phyloP scores from a whole-genome alignment of 2,329 filamentous ascomycete genomes.

The Diplodia corticola region DNA sequence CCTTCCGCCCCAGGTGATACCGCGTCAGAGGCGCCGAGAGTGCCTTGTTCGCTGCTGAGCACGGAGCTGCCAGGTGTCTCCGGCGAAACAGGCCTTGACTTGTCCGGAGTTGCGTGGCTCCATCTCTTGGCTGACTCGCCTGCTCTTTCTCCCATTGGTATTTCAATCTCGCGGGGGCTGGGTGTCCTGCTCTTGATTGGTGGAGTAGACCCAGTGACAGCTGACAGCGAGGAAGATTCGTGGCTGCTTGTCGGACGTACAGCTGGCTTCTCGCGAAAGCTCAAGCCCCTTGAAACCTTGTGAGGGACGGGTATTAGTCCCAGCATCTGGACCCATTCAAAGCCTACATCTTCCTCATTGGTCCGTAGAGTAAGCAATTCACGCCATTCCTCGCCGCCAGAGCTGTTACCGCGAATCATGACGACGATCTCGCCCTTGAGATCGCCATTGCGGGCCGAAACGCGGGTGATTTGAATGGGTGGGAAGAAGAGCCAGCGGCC shows the following conservation, averaged over 20 bases:
- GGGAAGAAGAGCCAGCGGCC: conserved; percentile 86
- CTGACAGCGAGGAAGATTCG: conserved; percentile 51
- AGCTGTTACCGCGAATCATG: conserved; percentile 77
- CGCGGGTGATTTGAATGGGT: conserved; percentile 70
- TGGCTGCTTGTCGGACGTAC: conserved; percentile 50
- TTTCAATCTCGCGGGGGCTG: conserved; percentile 56
- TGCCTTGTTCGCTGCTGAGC: conserved; percentile 34
- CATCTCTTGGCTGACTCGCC: conserved; percentile 49
- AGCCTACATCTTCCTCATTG: conserved; percentile 72
- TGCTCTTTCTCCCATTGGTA: conserved; percentile 62
- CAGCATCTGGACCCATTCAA: conserved; percentile 89
- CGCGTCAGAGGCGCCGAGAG: not conserved
- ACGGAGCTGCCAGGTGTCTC: conserved; percentile 39
- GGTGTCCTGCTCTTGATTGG: conserved; percentile 45
- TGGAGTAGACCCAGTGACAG: conserved; percentile 34
- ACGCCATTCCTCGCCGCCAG: conserved; percentile 68
- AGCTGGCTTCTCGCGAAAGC: conserved; percentile 49
- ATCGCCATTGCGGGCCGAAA: conserved; percentile 80
- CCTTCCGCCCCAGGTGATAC: not conserved
- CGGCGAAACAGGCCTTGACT: conserved; percentile 28
- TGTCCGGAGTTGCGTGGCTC: conserved; percentile 40
- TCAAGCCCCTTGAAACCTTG: conserved; percentile 51
- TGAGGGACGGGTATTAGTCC: conserved; percentile 65
- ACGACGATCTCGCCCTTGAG: conserved; percentile 72
- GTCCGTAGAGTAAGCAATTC: conserved; percentile 78